Conservation (phyloP, 1,139 yeast species). For the Hyphopichia fennica region DNA sequence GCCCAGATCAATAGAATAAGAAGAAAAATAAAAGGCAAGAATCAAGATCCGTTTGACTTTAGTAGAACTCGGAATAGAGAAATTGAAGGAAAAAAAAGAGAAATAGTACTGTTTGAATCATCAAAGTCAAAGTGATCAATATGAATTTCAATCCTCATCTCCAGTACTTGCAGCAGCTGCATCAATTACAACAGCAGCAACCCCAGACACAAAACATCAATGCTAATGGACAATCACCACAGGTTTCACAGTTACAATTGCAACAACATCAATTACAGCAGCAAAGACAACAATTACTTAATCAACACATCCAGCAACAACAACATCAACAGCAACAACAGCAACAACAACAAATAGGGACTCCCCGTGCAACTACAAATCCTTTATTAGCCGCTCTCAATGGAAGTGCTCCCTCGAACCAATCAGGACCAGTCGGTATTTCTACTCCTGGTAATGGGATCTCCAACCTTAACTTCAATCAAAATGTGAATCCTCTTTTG, state of each 20-base stretch:
- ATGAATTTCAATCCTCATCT: conserved; percentile 46
- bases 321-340: conserved; percentile 17
- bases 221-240: conserved; percentile 36
- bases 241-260: conserved; percentile 37
- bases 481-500: conserved; percentile 27
- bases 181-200: conserved; percentile 30
- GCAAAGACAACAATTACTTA: conserved; percentile 11
- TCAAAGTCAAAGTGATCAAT: background rate
- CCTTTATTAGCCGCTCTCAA: conserved; percentile 40
- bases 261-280: conserved; percentile 25
- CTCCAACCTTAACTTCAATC: conserved; percentile 10
- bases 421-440: conserved; percentile 11
- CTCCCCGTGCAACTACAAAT: conserved; percentile 25
- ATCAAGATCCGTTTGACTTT: background rate
- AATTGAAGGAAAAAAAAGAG: no score
- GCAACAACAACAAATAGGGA: conserved; percentile 16
- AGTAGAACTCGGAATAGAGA: no score
- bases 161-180: conserved; percentile 42
- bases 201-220: conserved; percentile 19
- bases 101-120: background rate
- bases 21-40: no score
- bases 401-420: conserved; percentile 21
- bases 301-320: conserved; percentile 14
- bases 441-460: conserved; percentile 1
- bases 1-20: no score